Evolutionary conservation across 2,329 filamentous ascomycete species (phyloP).

Genomic region (Sporothrix schenckii): DNA sequence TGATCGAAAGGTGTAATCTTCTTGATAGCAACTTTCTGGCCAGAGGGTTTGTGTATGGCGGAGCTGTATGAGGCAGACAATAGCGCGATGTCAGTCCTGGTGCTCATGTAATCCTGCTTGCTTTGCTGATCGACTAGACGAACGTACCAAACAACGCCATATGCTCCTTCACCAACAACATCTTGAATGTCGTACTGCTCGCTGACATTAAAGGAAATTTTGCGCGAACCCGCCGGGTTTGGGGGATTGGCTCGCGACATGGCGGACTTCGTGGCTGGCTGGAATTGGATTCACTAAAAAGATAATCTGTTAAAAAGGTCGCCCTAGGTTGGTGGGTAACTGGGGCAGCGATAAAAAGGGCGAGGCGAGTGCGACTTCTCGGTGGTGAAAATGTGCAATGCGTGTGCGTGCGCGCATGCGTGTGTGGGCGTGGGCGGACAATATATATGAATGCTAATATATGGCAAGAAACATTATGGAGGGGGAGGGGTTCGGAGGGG

Average conservation of each 20-base stretch:
- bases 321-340: background rate
- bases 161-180: constrained; percentile 97
- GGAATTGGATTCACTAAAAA: background rate
- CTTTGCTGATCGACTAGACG: background rate
- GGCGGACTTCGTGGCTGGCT: constrained; percentile 33
- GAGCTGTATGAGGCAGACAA: constrained; percentile 62
- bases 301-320: background rate
- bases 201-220: constrained; percentile 99
- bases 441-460: constrained; percentile 26
- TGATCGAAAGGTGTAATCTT: constrained; percentile 99
- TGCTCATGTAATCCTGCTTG: background rate
- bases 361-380: background rate
- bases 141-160: constrained; percentile 94
- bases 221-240: constrained; percentile 69
- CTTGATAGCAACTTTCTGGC: constrained; percentile 99
- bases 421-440: background rate
- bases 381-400: constrained; percentile 12
- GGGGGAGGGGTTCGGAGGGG: constrained; percentile 19
- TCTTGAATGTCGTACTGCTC: constrained; percentile 99
- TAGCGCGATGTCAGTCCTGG: background rate
- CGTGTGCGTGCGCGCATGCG: background rate
- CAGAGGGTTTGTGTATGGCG: constrained; percentile 94
- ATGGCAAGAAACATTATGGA: constrained; percentile 6
- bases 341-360: background rate
- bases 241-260: constrained; percentile 63